These are phyloP conservation scores for Calonectria crousiana DNA, from an alignment of 2,329 filamentous ascomycete genomes.

Conservation along the genomic window DNA sequence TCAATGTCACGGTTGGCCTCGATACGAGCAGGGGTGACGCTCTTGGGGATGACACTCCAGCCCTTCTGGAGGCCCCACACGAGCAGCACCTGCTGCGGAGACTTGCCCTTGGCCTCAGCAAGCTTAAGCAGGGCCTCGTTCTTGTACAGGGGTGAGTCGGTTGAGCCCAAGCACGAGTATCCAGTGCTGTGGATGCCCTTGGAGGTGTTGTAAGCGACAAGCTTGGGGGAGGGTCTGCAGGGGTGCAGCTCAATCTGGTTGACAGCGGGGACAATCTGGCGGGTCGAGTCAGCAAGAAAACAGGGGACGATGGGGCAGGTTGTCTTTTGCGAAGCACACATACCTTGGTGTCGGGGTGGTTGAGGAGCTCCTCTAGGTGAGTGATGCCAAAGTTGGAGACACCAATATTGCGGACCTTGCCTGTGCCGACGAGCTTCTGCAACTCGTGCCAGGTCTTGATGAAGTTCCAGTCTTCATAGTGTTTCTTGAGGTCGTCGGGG, in stretches of 20 bases:
- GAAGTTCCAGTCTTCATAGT: constrained; percentile 83
- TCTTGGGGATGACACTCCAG: constrained; percentile 89
- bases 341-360: constrained; percentile 73
- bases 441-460: constrained; percentile 82
- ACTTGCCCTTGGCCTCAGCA: constrained; percentile 75
- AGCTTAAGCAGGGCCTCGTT: constrained; percentile 72
- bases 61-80: constrained; percentile 86
- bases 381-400: constrained; percentile 88
- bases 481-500: constrained; percentile 73
- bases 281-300: neutral
- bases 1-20: constrained; percentile 81
- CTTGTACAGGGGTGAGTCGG: constrained; percentile 77
- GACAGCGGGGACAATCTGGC: constrained; percentile 72
- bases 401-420: constrained; percentile 85
- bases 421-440: constrained; percentile 75
- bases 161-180: constrained; percentile 80
- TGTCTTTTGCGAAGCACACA: neutral
- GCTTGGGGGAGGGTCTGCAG: constrained; percentile 83
- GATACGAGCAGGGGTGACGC: constrained; percentile 79
- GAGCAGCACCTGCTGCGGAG: constrained; percentile 81
- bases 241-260: constrained; percentile 89
- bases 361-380: constrained; percentile 83
- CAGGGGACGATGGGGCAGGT: neutral
- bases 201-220: constrained; percentile 77
- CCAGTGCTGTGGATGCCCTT: constrained; percentile 82